Evolutionary conservation across 108 stramenopile genomes (phyloP).

Genomic region (Fragilaria crotonensis): DNA sequence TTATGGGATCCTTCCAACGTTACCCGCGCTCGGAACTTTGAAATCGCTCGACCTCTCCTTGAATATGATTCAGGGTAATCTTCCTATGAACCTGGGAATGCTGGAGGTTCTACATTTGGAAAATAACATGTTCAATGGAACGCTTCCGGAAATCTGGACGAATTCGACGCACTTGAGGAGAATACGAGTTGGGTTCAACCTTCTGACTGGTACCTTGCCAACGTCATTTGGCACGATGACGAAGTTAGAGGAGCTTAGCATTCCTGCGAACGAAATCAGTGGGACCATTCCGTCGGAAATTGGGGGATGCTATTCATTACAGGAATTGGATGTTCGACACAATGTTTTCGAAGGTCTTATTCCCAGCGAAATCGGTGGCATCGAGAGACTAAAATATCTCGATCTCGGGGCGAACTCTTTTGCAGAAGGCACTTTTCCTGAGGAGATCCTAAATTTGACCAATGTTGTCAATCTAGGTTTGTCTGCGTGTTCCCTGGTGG

Average conservation of each 20-base stretch:
- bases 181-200: too few relatives aligned
- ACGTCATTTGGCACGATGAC: slow-evolving; percentile 3
- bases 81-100: too few relatives aligned
- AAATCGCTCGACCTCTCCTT: neutral
- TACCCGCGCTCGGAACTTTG: too few relatives aligned
- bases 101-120: too few relatives aligned
- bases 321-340: slow-evolving; percentile 1
- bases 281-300: slow-evolving; percentile 5
- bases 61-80: slow-evolving; percentile 1
- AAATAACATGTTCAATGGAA: too few relatives aligned
- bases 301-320: neutral
- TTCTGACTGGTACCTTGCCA: slow-evolving; percentile 6
- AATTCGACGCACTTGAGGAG: too few relatives aligned
- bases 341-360: slow-evolving; percentile 9
- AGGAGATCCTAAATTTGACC: too few relatives aligned
- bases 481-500: too few relatives aligned
- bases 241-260: neutral
- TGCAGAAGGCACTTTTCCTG: too few relatives aligned
- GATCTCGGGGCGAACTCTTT: neutral
- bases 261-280: slow-evolving; percentile 1
- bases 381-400: neutral
- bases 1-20: too few relatives aligned
- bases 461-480: too few relatives aligned
- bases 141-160: too few relatives aligned
- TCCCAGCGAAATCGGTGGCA: neutral